These are phyloP conservation scores for Cryptococcus jaspeensis DNA, from an alignment of 1,284 basidiomycete species.

Conservation along the genomic window DNA sequence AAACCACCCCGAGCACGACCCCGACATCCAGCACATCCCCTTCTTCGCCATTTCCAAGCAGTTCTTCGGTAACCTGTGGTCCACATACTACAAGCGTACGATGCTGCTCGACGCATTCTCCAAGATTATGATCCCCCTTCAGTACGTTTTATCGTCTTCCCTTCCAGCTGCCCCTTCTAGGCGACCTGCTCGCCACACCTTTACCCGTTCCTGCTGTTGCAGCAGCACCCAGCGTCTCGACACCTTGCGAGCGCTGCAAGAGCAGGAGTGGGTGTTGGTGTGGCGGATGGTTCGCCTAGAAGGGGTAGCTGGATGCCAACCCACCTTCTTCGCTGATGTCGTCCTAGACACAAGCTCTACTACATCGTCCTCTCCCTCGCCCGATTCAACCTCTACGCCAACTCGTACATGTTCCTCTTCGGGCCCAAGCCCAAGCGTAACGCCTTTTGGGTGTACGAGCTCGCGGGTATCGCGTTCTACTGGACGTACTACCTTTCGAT, in stretches of 20 bases:
- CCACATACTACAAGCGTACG: constrained; percentile 89
- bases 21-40: constrained; percentile 84
- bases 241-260: no score
- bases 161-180: background rate
- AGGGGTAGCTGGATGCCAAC: no score
- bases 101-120: constrained; percentile 76
- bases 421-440: constrained; percentile 48
- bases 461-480: constrained; percentile 55
- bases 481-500: constrained; percentile 57
- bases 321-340: no score
- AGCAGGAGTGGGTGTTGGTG: no score
- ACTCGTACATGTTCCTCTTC: constrained; percentile 77
- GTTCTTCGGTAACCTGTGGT: constrained; percentile 84
- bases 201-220: background rate
- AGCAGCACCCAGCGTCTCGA: no score
- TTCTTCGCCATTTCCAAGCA: constrained; percentile 91
- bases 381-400: constrained; percentile 91
- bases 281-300: no score
- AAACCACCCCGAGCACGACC: constrained; percentile 95
- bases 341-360: constrained; percentile 72
- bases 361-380: constrained; percentile 89
- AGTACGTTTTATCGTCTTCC: constrained; percentile 50
- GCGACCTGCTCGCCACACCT: background rate
- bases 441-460: constrained; percentile 52
- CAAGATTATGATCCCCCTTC: constrained; percentile 67